A percentile compares a stretch with the other conserved stretches of the same genome.
Evolutionary conservation across 2,329 filamentous ascomycete genomes (phyloP).

Genomic region (Ophiobolus disseminans): DNA sequence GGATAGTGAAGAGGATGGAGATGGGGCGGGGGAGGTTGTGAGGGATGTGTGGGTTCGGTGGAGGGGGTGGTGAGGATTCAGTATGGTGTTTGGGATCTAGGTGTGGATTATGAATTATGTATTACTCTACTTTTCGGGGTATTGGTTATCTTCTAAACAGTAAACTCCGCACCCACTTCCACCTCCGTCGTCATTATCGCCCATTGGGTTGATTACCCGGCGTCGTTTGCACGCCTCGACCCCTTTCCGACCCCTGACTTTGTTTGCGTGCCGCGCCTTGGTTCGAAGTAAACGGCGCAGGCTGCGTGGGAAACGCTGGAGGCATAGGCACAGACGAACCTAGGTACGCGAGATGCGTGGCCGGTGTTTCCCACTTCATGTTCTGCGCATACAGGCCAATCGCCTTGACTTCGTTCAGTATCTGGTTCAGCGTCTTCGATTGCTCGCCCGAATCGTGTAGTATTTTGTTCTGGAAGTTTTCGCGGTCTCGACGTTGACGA

Average conservation of each 20-base stretch:
- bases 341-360: slow-evolving; percentile 10
- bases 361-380: slow-evolving; percentile 40
- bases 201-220: no score
- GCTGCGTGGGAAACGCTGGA: slow-evolving; percentile 18
- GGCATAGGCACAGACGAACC: slow-evolving; percentile 8
- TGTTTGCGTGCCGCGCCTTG: not conserved
- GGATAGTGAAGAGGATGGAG: slow-evolving; percentile 63
- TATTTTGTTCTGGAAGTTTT: slow-evolving; percentile 44
- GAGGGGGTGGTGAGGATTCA: slow-evolving; percentile 66
- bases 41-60: slow-evolving; percentile 78
- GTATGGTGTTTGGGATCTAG: not conserved
- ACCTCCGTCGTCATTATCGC: no score
- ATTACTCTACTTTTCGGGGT: no score
- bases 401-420: slow-evolving; percentile 35
- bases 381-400: slow-evolving; percentile 31
- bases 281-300: slow-evolving; percentile 3
- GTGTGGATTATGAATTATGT: not conserved
- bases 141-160: no score
- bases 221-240: no score
- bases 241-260: no score
- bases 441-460: slow-evolving; percentile 43
- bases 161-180: no score
- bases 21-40: slow-evolving; percentile 64
- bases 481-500: slow-evolving; percentile 42
- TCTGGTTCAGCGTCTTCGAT: slow-evolving; percentile 34